Conservation (phyloP, 169 alveolate species). For the Eimeria maxima region DNA sequence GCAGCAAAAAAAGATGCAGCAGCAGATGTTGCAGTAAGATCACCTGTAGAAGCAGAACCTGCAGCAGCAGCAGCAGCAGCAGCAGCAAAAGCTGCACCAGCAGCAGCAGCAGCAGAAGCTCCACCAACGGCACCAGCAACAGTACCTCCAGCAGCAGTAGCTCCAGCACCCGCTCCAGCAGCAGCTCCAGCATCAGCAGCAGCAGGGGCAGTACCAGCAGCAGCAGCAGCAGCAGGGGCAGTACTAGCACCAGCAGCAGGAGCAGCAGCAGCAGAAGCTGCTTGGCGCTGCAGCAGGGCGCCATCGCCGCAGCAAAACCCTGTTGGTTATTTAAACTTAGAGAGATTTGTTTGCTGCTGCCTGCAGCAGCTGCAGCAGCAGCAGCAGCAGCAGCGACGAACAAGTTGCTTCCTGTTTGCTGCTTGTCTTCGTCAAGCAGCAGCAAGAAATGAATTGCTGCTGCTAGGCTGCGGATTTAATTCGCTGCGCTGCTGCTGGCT, state of each 20-base stretch:
- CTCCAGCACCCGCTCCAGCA: background rate
- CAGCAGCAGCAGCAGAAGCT: background rate
- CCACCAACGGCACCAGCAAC: background rate
- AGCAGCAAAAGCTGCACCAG: background rate
- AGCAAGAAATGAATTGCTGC: background rate
- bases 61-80: background rate
- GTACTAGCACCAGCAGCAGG: conserved; percentile 8
- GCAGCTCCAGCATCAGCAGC: background rate
- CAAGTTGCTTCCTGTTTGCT: background rate
- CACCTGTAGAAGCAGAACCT: background rate
- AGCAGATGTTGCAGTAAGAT: background rate
- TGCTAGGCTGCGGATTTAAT: background rate
- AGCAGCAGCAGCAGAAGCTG: background rate
- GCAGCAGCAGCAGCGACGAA: conserved; percentile 10
- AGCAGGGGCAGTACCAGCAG: background rate
- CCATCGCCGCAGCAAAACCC: conserved; percentile 34
- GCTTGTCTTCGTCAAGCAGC: background rate
- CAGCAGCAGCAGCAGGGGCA: background rate
- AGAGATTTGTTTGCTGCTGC: conserved; percentile 16
- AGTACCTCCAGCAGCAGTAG: background rate
- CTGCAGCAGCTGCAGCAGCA: conserved; percentile 56
- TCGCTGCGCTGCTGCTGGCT: conserved; percentile 23
- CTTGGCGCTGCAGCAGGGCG: conserved; percentile 27
- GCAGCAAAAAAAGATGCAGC: background rate
- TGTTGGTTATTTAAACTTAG: conserved; percentile 3